These are phyloP conservation scores for Golubevia sp. DNA, from an alignment of 1,284 basidiomycete genomes.

Conservation along the genomic window DNA sequence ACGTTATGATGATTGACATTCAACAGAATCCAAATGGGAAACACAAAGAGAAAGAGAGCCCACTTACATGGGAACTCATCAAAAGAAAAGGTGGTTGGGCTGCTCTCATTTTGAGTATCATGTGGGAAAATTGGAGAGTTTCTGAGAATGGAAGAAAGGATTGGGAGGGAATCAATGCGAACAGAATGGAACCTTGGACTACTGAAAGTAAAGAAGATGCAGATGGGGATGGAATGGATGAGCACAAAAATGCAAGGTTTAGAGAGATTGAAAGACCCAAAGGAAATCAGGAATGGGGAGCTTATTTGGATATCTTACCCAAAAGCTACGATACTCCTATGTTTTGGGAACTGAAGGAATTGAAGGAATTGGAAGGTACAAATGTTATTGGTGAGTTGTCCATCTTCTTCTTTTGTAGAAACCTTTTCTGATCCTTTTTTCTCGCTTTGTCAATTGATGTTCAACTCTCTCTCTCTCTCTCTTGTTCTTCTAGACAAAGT, in stretches of 20 bases:
- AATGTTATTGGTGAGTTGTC: slow-evolving; percentile 18
- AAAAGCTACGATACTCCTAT: slow-evolving; percentile 49
- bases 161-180: background rate
- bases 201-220: slow-evolving; percentile 12
- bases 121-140: slow-evolving; percentile 47
- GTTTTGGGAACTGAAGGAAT: slow-evolving; percentile 43
- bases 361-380: slow-evolving; percentile 42
- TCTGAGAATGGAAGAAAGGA: background rate
- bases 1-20: background rate
- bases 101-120: slow-evolving; percentile 50
- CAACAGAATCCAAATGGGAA: background rate
- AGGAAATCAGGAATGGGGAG: slow-evolving; percentile 37
- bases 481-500: slow-evolving; percentile 28
- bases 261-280: slow-evolving; percentile 1
- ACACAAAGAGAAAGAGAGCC: background rate
- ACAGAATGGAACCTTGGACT: slow-evolving; percentile 4
- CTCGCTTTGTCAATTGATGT: too few species aligned
- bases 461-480: slow-evolving; percentile 1
- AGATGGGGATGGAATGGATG: slow-evolving; percentile 7
- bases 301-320: slow-evolving; percentile 55
- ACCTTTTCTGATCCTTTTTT: too few species aligned
- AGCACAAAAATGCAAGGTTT: slow-evolving; percentile 1
- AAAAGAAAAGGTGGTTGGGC: slow-evolving; percentile 40
- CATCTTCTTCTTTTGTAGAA: background rate
- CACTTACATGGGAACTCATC: background rate